Evolutionary conservation across 208 protist genomes (phyloP), one percentile per base, ranked within the genome.

Genomic region (Crithidia fasciculata): DNA sequence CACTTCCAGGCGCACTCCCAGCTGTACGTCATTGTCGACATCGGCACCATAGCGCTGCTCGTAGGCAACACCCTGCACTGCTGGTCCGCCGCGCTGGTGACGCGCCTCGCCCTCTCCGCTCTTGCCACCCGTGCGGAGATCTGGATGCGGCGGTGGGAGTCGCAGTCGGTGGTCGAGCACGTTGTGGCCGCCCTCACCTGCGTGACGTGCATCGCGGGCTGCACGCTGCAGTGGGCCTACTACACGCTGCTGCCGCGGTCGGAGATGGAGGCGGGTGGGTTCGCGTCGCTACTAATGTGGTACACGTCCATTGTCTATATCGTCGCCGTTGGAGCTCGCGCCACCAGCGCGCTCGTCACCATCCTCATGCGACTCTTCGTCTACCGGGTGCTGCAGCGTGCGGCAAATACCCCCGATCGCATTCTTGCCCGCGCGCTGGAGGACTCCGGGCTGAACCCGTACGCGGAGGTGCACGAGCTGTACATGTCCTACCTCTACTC

Each of bases 191-290:
- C 45, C 6, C 7, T 80, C 2, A 39, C 57, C 45, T 50, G 49
- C 58, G 8, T 72, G 10, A 13, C 65, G 61, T 62, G 69, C 64
- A 7, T 70, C 70, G 41, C 37, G 16, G 49, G 65, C 37, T 74
- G 76, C 49, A 56, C 72, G 3, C 75, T 95, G 9, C 82, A 87
- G 78, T 95, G 91, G 91, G 67, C 83, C 9, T 95, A 86, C 72
- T 89, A 87, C 47, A 93, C 87, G 0, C 69, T 84, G 45, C 70
- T 74, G 55, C 68, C 74, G n/a, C 5, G 8, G 2, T 37, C 58
- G 47, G 74, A 80, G 43, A 40, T 45, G 19, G 58, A 59, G 10
- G n/a, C 40, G 36, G 69, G 61, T n/a, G 68, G 68, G 39, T 59
- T 58, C 18, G 62, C 45, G 16, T 80, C 74, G n/a, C 43, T 74